phyloP scores from a whole-genome alignment of 805 yeast species.

The Ogataea angusta region DNA sequence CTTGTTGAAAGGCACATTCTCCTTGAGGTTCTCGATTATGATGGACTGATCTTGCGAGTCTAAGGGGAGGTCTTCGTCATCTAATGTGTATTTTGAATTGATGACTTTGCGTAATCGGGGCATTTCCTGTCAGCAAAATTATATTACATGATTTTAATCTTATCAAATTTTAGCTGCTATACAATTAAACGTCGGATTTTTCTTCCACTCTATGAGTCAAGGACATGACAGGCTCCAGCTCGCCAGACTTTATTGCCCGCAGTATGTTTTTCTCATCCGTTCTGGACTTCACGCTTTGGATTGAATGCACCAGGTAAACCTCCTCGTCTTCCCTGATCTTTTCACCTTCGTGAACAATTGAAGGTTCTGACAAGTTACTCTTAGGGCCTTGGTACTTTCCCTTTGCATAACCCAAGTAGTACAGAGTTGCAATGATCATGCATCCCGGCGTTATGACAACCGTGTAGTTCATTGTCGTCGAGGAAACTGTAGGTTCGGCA shows the following conservation, averaged over 20 bases:
- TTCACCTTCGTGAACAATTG: constrained; percentile 23
- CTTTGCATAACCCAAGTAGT: constrained; percentile 52
- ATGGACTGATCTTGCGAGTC: constrained; percentile 26
- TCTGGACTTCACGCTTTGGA: constrained; percentile 10
- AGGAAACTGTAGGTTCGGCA: constrained; percentile 22
- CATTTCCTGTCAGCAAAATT: constrained; percentile 15
- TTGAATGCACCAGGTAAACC: constrained; percentile 20
- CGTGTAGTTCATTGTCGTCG: constrained; percentile 35
- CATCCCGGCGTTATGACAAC: constrained; percentile 36
- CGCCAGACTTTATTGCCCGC: constrained; percentile 19
- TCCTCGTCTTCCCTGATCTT: constrained; percentile 19
- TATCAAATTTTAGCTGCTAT: not conserved
- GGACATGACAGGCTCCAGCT: constrained; percentile 20
- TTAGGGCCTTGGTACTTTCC: constrained; percentile 58
- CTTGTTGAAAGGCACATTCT: constrained; percentile 20
- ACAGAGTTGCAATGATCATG: constrained; percentile 52
- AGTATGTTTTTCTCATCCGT: constrained; percentile 20
- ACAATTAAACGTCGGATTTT: constrained; percentile 9
- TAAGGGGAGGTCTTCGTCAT: constrained; percentile 19
- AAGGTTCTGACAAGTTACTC: constrained; percentile 28
- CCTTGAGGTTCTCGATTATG: constrained; percentile 16
- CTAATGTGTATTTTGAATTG: constrained; percentile 23
- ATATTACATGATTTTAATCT: not conserved
- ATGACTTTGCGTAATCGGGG: constrained; percentile 30
- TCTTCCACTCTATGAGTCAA: constrained; percentile 11